Percentiles rank a stretch among this genome's conserved stretches.
These are phyloP conservation scores for Dactylonectria estremocensis DNA, from an alignment of 2,329 filamentous ascomycete species.

Conservation along the genomic window DNA sequence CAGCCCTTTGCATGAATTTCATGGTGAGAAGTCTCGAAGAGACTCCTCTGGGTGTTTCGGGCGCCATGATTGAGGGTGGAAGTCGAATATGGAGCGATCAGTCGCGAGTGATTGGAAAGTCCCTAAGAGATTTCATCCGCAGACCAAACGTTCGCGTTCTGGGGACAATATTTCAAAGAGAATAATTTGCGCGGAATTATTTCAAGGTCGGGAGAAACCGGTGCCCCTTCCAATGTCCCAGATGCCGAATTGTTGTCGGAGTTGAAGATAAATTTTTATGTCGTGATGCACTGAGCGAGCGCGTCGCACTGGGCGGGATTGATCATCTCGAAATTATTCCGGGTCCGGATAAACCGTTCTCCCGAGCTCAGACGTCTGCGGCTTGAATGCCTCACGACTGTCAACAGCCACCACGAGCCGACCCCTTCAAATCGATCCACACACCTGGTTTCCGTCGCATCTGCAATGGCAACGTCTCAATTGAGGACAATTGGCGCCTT, in stretches of 20 bases:
- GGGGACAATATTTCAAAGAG: background rate
- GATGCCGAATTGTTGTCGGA: background rate
- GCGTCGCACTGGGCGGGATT: background rate
- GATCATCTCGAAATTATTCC: slow-evolving; percentile 40
- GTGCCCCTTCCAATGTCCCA: no score
- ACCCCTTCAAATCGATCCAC: slow-evolving; percentile 45
- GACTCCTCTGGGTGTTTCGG: slow-evolving; percentile 76
- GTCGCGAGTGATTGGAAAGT: background rate
- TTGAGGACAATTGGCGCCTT: slow-evolving; percentile 62
- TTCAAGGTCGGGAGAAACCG: no score
- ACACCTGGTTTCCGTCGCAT: slow-evolving; percentile 46
- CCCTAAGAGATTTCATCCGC: background rate
- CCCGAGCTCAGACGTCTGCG: slow-evolving; percentile 34
- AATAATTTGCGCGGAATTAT: background rate
- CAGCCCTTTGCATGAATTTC: slow-evolving; percentile 97
- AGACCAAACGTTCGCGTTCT: background rate
- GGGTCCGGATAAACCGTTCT: slow-evolving; percentile 44
- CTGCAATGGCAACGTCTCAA: slow-evolving; percentile 61
- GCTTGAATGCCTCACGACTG: slow-evolving; percentile 45
- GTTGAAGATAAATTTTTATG: background rate
- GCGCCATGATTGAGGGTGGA: slow-evolving; percentile 55
- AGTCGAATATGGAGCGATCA: slow-evolving; percentile 2
- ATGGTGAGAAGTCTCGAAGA: slow-evolving; percentile 92
- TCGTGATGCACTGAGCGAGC: background rate
- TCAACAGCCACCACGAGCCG: slow-evolving; percentile 39